Conservation (phyloP, 1,284 basidiomycete species). For the Volvariella volvacea region DNA sequence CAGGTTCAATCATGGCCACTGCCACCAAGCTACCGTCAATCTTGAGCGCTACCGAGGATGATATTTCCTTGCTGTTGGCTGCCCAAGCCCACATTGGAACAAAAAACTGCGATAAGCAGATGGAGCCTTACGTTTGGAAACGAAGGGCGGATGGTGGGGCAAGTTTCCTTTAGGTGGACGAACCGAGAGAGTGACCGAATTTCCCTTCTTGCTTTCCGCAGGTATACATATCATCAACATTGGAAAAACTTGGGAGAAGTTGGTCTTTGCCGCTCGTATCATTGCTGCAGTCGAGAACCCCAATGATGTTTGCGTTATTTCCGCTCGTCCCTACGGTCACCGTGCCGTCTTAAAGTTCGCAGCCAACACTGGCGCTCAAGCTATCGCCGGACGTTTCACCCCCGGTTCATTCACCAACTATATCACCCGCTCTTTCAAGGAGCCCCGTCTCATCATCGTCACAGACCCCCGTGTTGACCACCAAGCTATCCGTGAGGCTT, state of each 20-base stretch:
- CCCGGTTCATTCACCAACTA: slow-evolving; percentile 99
- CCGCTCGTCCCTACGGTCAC: slow-evolving; percentile 97
- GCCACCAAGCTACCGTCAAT: slow-evolving; percentile 83
- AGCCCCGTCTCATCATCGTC: slow-evolving; percentile 96
- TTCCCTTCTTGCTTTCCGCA: slow-evolving; percentile 24
- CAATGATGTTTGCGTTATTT: slow-evolving; percentile 96
- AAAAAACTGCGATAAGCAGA: slow-evolving; percentile 99
- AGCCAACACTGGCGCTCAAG: slow-evolving; percentile 95
- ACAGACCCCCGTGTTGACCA: slow-evolving; percentile 99
- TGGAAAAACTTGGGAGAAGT: slow-evolving; percentile 99
- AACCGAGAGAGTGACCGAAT: not conserved
- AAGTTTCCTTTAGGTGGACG: slow-evolving; percentile 3
- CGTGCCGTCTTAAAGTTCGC: slow-evolving; percentile 99
- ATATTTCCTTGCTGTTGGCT: slow-evolving; percentile 91
- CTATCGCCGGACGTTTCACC: slow-evolving; percentile 98
- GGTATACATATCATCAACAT: slow-evolving; percentile 97
- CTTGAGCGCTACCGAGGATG: slow-evolving; percentile 93
- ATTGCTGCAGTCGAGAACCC: slow-evolving; percentile 97
- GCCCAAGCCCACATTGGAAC: slow-evolving; percentile 96
- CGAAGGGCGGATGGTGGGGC: slow-evolving; percentile 87
- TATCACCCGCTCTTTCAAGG: slow-evolving; percentile 99
- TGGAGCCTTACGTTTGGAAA: slow-evolving; percentile 98
- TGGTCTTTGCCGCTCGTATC: slow-evolving; percentile 91
- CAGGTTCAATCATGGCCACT: slow-evolving; percentile 51
- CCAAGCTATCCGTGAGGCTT: slow-evolving; percentile 99